Evolutionary conservation across 2,329 filamentous ascomycete genomes (phyloP).

Genomic region (Aspergillus neotritici): DNA sequence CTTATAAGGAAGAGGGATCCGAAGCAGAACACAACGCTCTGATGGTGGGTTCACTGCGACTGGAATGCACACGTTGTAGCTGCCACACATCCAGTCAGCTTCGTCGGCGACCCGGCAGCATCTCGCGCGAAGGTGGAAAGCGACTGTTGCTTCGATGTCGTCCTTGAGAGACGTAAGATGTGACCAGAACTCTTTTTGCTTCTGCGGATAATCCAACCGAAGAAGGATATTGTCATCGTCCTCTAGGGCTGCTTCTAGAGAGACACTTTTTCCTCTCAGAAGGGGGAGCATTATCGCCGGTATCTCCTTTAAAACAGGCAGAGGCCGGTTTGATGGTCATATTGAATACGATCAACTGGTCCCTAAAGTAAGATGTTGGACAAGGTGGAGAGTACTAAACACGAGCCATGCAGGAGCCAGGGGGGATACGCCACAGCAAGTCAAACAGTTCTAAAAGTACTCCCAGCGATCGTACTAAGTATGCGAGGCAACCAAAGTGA

Average conservation of each 20-base stretch:
- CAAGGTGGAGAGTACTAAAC: too few species aligned
- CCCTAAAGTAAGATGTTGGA: too few species aligned
- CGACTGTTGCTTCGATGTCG: slow-evolving; percentile 10
- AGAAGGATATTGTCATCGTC: slow-evolving; percentile 17
- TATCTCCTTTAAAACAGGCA: too few species aligned
- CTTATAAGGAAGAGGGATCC: slow-evolving; percentile 26
- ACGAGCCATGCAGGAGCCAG: too few species aligned
- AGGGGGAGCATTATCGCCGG: too few species aligned
- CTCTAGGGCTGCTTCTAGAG: slow-evolving; percentile 8
- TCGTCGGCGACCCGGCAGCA: slow-evolving; percentile 8
- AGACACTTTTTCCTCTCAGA: slow-evolving; percentile 7
- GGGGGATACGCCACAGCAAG: too few species aligned
- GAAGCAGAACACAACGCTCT: slow-evolving; percentile 20
- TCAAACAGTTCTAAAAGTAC: too few species aligned
- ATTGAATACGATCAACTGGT: too few species aligned
- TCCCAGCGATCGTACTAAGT: too few species aligned
- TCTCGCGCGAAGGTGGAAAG: slow-evolving; percentile 11
- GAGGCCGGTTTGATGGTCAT: too few species aligned
- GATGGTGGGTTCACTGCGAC: slow-evolving; percentile 11
- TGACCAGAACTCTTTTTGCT: slow-evolving; percentile 11
- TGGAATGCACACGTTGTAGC: slow-evolving; percentile 24
- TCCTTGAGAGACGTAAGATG: slow-evolving; percentile 4
- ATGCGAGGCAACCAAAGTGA: too few species aligned
- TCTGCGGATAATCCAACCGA: slow-evolving; percentile 13
- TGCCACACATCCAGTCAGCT: slow-evolving; percentile 16